A percentile compares a stretch with the other conserved stretches of the same genome.
These are phyloP conservation scores for Podospora pseudocomata DNA, from an alignment of 495 filamentous ascomycete species.

Conservation along the genomic window DNA sequence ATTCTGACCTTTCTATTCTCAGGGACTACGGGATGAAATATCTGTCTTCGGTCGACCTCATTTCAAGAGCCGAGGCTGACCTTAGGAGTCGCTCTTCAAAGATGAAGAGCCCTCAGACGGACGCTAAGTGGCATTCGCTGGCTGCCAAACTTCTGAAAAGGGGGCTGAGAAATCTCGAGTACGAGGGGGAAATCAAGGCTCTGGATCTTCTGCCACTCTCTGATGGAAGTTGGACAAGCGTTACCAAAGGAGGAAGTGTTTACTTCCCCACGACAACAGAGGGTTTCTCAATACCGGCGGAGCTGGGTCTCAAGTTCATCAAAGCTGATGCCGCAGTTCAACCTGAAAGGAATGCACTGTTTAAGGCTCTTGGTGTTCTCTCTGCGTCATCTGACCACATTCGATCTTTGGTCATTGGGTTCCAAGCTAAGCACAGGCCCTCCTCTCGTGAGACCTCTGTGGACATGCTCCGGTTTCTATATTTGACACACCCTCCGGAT, in stretches of 20 bases:
- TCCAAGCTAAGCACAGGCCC: background rate
- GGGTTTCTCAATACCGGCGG: slow-evolving; percentile 25
- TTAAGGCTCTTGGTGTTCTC: slow-evolving; percentile 26
- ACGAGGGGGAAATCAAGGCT: background rate
- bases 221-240: slow-evolving; percentile 3
- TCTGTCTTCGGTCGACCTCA: background rate
- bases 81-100: slow-evolving; percentile 8
- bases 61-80: slow-evolving; percentile 14
- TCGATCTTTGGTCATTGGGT: background rate
- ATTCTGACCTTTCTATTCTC: background rate
- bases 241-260: background rate
- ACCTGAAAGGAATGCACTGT: slow-evolving; percentile 22
- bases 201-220: slow-evolving; percentile 7
- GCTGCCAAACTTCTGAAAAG: slow-evolving; percentile 8
- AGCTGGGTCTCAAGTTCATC: slow-evolving; percentile 19
- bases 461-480: slow-evolving; percentile 7
- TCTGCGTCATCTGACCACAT: background rate
- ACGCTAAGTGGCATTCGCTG: slow-evolving; percentile 21
- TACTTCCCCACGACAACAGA: slow-evolving; percentile 11
- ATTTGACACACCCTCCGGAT: background rate
- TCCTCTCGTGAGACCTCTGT: slow-evolving; percentile 1
- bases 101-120: slow-evolving; percentile 11
- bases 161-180: background rate
- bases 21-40: background rate
- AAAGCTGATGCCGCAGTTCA: slow-evolving; percentile 9